phyloP scores from a whole-genome alignment of 2,329 filamentous ascomycete species.

The Bipolaris cookei region DNA sequence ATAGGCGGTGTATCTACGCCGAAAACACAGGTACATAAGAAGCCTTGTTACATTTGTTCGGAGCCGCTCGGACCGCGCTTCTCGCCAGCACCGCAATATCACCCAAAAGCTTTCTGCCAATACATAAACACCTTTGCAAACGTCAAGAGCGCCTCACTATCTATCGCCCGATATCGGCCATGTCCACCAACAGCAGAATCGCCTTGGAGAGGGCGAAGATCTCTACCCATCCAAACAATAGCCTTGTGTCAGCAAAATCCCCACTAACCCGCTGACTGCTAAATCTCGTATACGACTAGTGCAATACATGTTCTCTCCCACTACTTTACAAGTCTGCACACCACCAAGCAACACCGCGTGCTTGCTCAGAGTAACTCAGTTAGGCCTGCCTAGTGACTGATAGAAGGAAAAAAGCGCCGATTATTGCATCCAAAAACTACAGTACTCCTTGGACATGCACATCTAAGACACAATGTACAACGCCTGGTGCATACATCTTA shows the following conservation, averaged over 20 bases:
- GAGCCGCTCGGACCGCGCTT: constrained; percentile 1
- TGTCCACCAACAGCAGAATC: not conserved
- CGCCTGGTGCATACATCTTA: constrained; percentile 67
- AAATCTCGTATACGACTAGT: not conserved
- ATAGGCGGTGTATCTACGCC: not conserved
- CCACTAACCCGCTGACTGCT: not conserved
- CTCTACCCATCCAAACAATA: not conserved
- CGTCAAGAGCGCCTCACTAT: constrained; percentile 4
- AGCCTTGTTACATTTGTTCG: not conserved
- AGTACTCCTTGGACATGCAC: constrained; percentile 39
- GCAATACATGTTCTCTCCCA: not conserved
- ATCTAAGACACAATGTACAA: constrained; percentile 68
- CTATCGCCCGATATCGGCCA: constrained; percentile 2
- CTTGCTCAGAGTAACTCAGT: not conserved
- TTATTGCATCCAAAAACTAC: not conserved
- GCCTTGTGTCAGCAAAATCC: not conserved
- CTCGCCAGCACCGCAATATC: constrained; percentile 1
- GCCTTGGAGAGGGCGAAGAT: not conserved
- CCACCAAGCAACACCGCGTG: not conserved
- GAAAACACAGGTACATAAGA: not conserved
- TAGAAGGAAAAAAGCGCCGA: not conserved
- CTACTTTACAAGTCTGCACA: not conserved
- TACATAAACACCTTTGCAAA: not conserved
- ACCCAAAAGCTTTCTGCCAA: not conserved
- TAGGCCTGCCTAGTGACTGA: not conserved